Base-by-base conservation (phyloP, 306 rosid species). In the Prosopis cineraria region DNA sequence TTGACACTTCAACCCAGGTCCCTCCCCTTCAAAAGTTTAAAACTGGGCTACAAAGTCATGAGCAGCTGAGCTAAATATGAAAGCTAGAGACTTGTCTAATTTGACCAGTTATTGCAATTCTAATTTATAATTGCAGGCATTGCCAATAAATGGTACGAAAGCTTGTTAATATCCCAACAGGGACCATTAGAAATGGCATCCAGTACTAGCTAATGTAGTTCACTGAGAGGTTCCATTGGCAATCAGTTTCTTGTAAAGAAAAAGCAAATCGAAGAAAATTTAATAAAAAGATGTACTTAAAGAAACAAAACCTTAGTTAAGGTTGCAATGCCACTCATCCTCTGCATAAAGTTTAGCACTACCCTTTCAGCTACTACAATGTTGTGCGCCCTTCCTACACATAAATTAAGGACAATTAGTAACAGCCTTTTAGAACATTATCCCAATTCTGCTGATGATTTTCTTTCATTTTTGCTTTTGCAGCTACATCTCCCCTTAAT, bases 281-380 rank as follows among this genome's bases (percentile, higher is more conserved):
- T 33, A 24, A 60, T 29, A 20, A 22, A 33, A 67, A 4, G 9
- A 66, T 37, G 19, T 59, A 36, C 19, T 1, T 20, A 77, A 55
- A 73, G 40, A 79, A 77, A 72, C 33, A 82, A 65, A 2, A 94
- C 97, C 95, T 92, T 92, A 24, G 97, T 90, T 56, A 90, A 83
- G 82, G 98, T 92, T 72, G 98, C 98, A 79, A 94, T 90, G 80
- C 97, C 95, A 80, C 98, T 94, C 98, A 94, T 90, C 85, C 95
- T 90, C 87, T 94, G 97, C 97, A 92, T 94, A 82, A 94, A 92
- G 88, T 94, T 94, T 71, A 94, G 90, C 31, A 86, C 93, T 24
- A 94, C 89, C 85, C 98, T 87, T 84, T 94, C 95, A 70, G 97
- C 98, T 63, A 88, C 88, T 77, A 90, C 88, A 69, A 94, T 88